Evolutionary conservation across 2,329 filamentous ascomycete species (phyloP).

Genomic region (Periconia sp.): DNA sequence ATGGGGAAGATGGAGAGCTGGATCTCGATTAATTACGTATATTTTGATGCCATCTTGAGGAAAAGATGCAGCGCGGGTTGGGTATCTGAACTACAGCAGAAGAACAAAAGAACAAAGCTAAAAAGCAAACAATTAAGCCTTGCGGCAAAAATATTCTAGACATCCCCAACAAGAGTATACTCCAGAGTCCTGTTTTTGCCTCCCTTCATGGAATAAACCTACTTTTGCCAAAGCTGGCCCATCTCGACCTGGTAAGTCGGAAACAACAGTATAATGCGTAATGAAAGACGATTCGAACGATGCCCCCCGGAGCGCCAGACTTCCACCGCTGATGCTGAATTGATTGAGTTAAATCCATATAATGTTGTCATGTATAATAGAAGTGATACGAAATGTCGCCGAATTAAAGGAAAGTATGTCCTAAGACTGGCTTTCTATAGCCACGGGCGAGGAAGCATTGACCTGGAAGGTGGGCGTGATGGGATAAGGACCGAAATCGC

Average conservation of each 20-base stretch:
- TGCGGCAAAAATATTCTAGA: conserved; percentile 15
- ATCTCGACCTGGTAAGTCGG: too few relatives aligned
- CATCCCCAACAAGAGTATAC: background rate
- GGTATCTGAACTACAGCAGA: conserved; percentile 15
- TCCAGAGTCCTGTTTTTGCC: too few relatives aligned
- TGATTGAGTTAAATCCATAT: background rate
- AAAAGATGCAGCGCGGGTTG: conserved; percentile 4
- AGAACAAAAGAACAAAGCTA: conserved; percentile 1
- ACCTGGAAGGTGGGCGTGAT: conserved; percentile 38
- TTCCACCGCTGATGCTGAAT: conserved; percentile 10
- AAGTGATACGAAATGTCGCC: background rate
- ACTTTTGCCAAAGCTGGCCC: too few relatives aligned
- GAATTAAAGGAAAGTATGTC: background rate
- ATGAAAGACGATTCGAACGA: background rate
- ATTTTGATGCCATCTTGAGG: background rate
- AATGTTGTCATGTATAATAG: background rate
- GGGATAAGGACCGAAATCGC: conserved; percentile 28
- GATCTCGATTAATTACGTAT: too few relatives aligned
- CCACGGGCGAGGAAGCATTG: conserved; percentile 29
- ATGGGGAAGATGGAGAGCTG: too few relatives aligned
- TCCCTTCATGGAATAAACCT: too few relatives aligned
- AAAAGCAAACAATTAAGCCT: conserved; percentile 14
- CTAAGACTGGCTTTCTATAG: conserved; percentile 25
- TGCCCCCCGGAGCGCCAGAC: conserved; percentile 5
- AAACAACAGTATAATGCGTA: too few relatives aligned